phyloP scores from a whole-genome alignment of 805 yeast species.

The Starmerella sp. region DNA sequence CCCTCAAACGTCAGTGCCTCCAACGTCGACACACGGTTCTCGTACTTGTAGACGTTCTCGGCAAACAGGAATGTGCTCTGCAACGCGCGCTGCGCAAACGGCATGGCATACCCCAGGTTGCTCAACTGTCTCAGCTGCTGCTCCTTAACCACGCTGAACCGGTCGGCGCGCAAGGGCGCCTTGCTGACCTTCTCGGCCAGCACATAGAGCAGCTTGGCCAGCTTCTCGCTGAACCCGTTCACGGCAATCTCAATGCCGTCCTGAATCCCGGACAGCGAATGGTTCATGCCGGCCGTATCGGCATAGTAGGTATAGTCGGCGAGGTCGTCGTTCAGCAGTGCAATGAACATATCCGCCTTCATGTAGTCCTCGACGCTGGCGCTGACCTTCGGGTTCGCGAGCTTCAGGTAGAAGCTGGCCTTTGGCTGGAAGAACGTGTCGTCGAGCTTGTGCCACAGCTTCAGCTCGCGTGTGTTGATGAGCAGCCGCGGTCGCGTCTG shows the following conservation, averaged over 20 bases:
- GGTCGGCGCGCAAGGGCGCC: constrained; percentile 41
- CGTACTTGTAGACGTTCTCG: constrained; percentile 56
- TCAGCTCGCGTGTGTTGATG: constrained; percentile 29
- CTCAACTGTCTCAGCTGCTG: constrained; percentile 49
- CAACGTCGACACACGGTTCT: constrained; percentile 51
- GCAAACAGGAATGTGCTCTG: constrained; percentile 54
- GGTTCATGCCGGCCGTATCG: constrained; percentile 61
- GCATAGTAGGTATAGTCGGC: constrained; percentile 77
- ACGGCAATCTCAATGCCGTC: constrained; percentile 62
- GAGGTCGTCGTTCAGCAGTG: constrained; percentile 62
- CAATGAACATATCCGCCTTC: constrained; percentile 51
- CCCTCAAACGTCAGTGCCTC: constrained; percentile 30
- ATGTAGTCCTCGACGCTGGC: constrained; percentile 33
- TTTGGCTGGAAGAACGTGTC: constrained; percentile 84
- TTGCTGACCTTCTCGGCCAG: constrained; percentile 44
- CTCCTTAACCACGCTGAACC: constrained; percentile 60
- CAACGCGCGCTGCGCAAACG: constrained; percentile 65
- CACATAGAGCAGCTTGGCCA: constrained; percentile 48
- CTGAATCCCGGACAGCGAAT: constrained; percentile 45
- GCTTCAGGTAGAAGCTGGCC: constrained; percentile 53
- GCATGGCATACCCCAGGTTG: constrained; percentile 62
- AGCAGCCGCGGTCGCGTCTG: constrained; percentile 52
- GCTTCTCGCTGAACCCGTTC: constrained; percentile 76
- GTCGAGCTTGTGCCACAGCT: constrained; percentile 76
- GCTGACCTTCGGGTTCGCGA: constrained; percentile 42